Percentiles rank a stretch among this genome's conserved stretches.
Evolutionary conservation across 2,329 filamentous ascomycete species (phyloP).

Genomic region (Ceratocystis eucalypticola): DNA sequence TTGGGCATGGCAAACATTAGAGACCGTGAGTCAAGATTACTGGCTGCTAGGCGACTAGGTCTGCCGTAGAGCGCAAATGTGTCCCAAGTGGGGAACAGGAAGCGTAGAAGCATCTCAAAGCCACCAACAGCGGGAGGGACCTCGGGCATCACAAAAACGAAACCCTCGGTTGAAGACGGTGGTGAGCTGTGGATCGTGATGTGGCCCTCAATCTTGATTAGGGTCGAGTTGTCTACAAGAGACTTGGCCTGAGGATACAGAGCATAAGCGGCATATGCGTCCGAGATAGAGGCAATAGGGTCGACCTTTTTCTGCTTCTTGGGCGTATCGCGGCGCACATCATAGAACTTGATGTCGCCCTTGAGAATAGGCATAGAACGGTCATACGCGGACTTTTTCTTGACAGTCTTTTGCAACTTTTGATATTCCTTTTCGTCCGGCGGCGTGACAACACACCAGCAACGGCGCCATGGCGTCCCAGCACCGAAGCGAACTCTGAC

Average conservation of each 20-base stretch:
- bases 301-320: conserved; percentile 84
- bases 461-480: conserved; percentile 88
- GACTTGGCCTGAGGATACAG: conserved; percentile 93
- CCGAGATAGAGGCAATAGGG: conserved; percentile 81
- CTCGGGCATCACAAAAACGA: conserved; percentile 97
- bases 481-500: conserved; percentile 89
- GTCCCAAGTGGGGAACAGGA: conserved; percentile 87
- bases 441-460: conserved; percentile 88
- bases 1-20: conserved; percentile 98
- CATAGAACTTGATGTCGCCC: conserved; percentile 90
- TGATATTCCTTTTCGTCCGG: conserved; percentile 86
- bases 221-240: conserved; percentile 82
- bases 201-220: conserved; percentile 84
- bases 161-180: conserved; percentile 71
- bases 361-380: conserved; percentile 56
- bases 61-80: conserved; percentile 85
- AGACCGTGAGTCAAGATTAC: conserved; percentile 71
- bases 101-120: conserved; percentile 89
- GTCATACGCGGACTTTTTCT: conserved; percentile 72
- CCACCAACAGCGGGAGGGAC: conserved; percentile 80
- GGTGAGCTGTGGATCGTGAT: conserved; percentile 76
- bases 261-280: conserved; percentile 85
- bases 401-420: conserved; percentile 70
- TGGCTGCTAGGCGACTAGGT: conserved; percentile 72
- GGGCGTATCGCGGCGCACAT: conserved; percentile 57